Percentiles rank a stretch among this genome's conserved stretches.
phyloP scores from a whole-genome alignment of 371 early-diverging fungal species.

The Mucor saturninus region DNA sequence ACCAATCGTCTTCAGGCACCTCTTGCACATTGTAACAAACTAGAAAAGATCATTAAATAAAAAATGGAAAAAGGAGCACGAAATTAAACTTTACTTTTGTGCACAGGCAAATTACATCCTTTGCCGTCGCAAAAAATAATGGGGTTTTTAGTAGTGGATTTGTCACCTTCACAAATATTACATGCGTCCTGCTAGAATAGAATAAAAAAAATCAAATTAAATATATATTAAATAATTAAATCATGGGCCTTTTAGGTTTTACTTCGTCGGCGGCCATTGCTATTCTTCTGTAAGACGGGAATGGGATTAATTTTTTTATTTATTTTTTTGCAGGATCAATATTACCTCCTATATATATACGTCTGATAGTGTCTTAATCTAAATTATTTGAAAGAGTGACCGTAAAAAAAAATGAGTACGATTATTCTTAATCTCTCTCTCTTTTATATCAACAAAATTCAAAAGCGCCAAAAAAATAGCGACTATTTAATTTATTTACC shows the following conservation, averaged over 20 bases:
- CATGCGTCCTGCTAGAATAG: constrained; percentile 36
- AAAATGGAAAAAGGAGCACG: background rate
- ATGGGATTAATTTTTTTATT: background rate
- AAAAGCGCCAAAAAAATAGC: background rate
- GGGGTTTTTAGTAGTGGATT: constrained; percentile 44
- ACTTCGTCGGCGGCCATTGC: constrained; percentile 3
- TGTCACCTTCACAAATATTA: constrained; percentile 53
- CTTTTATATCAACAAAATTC: background rate
- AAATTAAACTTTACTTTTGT: constrained; percentile 40
- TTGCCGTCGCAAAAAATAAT: constrained; percentile 64
- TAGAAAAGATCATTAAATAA: constrained; percentile 6
- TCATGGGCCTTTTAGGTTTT: background rate
- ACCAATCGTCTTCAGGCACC: constrained; percentile 60
- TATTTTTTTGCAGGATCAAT: background rate
- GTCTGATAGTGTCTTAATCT: background rate
- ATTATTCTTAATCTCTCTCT: background rate
- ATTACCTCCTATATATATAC: background rate
- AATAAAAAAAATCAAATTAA: background rate
- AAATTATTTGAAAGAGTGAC: constrained; percentile 3
- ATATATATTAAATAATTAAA: background rate
- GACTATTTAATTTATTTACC: background rate
- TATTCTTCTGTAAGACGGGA: background rate
- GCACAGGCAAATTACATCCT: constrained; percentile 61
- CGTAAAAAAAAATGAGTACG: background rate
- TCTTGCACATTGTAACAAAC: constrained; percentile 54